Evolutionary conservation across 768 basidiomycete species (phyloP).

Genomic region (Termitomyces bulborhizus): DNA sequence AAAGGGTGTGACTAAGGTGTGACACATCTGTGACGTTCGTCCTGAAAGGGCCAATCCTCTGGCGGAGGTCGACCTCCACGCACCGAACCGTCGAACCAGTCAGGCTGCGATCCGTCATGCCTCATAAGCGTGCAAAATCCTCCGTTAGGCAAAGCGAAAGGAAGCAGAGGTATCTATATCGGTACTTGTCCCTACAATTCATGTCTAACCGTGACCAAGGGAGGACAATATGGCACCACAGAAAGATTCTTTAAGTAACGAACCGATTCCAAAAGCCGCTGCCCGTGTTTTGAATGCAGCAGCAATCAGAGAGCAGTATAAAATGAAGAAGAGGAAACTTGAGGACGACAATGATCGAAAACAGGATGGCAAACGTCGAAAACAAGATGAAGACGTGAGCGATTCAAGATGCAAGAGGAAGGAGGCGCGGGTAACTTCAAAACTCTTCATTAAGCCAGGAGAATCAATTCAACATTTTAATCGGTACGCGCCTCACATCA

Average conservation of each 20-base stretch:
- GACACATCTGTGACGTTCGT: too few relatives aligned
- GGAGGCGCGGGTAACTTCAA: constrained; percentile 15
- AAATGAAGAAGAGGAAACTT: constrained; percentile 37
- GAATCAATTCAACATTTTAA: constrained; percentile 78
- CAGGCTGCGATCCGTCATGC: constrained; percentile 31
- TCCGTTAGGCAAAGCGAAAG: constrained; percentile 38
- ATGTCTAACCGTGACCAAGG: constrained; percentile 23
- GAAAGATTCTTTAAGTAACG: constrained; percentile 36
- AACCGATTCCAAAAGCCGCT: constrained; percentile 65
- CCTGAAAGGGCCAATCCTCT: too few relatives aligned
- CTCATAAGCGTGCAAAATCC: constrained; percentile 60
- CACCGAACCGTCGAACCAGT: too few relatives aligned
- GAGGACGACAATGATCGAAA: constrained; percentile 21
- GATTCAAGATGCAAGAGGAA: constrained; percentile 14
- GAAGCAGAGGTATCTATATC: constrained; percentile 31
- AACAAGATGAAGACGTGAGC: constrained; percentile 15
- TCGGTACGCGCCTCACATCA: constrained; percentile 34
- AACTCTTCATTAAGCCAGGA: constrained; percentile 49
- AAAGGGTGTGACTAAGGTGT: too few relatives aligned
- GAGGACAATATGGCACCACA: constrained; percentile 44
- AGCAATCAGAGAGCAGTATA: constrained; percentile 50
- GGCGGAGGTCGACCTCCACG: too few relatives aligned
- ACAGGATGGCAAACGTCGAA: constrained; percentile 26
- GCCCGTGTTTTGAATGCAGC: constrained; percentile 60
- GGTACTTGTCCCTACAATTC: background rate